Base-by-base conservation (phyloP, 257 asterid species). In the Solanum sejunctum region DNA sequence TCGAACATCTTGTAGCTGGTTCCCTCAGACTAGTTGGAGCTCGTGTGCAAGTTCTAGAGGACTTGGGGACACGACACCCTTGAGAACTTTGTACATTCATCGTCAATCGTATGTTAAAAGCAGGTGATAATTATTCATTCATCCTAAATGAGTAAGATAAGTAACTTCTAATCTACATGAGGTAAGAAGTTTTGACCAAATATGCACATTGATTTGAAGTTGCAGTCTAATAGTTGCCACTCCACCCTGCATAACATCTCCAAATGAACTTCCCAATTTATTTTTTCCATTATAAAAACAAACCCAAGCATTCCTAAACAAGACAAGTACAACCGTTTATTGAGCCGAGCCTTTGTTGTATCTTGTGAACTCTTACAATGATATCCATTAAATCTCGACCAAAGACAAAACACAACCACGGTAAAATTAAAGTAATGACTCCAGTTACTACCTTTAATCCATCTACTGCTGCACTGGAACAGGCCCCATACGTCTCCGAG, bases 21-120 rank as follows among this genome's bases (percentile, higher is more conserved):
- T 2, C 41, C 70, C 70, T 63, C 41, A n/a, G 54, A 12, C n/a
- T 58, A 58, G 9, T 9, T 20, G 3, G 28, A n/a, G 67, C 67
- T 10, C 12, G 28, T 2, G 28, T 28, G 26, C 26, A 26, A 26
- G 26, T 26, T 26, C 26, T 26, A 26, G 61, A 51, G 63, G 82
- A 32, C 39, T 32, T 32, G 39, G 39, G 41, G 41, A 36, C 6
- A 6, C 97, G 23, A 98, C 97, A 7, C 90, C 51, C 51, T 47
- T 47, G 3, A 2, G 51, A 47, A 47, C 51, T 10, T 45, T 45
- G 12, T 45, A 45, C 10, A 10, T 45, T 47, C 10, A 11, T 32
- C 98, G 95, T 9, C 90, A 97, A 72, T 81, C 94, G 67, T 85
- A 97, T 0, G 93, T 86, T 55, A 94, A 94, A 94, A 88, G 71